phyloP scores from a whole-genome alignment of 176 grass and related monocot genomes.

The Calamus simplicifolius region DNA sequence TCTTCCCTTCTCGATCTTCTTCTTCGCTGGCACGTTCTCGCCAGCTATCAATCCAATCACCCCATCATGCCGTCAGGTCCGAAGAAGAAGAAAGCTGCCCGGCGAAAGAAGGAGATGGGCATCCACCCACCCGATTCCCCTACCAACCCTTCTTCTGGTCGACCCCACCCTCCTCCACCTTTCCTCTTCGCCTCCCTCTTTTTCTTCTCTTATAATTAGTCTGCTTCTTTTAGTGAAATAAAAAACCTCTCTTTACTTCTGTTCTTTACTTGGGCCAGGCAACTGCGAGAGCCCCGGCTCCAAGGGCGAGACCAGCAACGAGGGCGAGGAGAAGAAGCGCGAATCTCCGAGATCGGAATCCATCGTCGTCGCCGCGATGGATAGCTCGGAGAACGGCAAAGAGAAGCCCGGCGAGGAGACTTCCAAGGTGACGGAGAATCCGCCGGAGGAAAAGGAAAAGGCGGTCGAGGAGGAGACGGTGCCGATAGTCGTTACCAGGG shows the following conservation, averaged over 20 bases:
- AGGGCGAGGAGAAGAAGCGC: background rate
- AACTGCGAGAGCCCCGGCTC: background rate
- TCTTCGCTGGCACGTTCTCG: no score
- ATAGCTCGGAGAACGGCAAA: no score
- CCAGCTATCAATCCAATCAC: background rate
- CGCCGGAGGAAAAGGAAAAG: background rate
- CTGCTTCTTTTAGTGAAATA: background rate
- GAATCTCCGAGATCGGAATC: no score
- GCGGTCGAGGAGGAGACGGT: background rate
- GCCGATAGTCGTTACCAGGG: background rate
- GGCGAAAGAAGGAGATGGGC: slow-evolving; percentile 1
- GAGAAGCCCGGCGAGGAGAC: no score
- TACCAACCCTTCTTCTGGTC: slow-evolving; percentile 6
- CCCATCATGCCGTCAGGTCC: slow-evolving; percentile 6
- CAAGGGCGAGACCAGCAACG: background rate
- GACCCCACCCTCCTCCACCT: no score
- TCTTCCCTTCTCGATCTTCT: no score
- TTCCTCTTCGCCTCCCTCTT: no score
- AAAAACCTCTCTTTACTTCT: background rate
- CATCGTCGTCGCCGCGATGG: no score
- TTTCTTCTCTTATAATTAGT: background rate
- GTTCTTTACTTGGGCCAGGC: background rate
- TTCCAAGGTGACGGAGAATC: no score
- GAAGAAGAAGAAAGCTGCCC: slow-evolving; percentile 5
- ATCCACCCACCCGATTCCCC: background rate